phyloP scores from a whole-genome alignment of 164 flowering plant species.

The Paratinospora sagittata region DNA sequence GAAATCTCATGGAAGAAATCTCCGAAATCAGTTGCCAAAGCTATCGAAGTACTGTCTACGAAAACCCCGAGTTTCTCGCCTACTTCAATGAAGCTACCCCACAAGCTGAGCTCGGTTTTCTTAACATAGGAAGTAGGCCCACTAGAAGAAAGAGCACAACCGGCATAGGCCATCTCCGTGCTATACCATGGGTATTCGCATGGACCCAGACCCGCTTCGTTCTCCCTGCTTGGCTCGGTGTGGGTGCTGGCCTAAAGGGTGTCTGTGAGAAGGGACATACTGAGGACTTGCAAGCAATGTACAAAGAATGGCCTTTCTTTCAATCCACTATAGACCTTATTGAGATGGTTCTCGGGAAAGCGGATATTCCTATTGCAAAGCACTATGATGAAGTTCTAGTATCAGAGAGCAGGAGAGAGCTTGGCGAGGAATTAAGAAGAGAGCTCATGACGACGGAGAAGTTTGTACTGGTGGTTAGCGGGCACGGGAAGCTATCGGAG shows the following conservation, averaged over 20 bases:
- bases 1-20: slow-evolving; percentile 82
- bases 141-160: slow-evolving; percentile 67
- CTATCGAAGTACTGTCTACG: slow-evolving; percentile 78
- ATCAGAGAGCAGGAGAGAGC: slow-evolving; percentile 48
- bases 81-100: slow-evolving; percentile 97
- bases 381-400: slow-evolving; percentile 86
- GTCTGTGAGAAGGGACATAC: slow-evolving; percentile 71
- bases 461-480: slow-evolving; percentile 63
- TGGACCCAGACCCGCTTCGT: slow-evolving; percentile 96
- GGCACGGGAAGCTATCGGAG: slow-evolving; percentile 66
- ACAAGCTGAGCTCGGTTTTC: slow-evolving; percentile 87
- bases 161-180: slow-evolving; percentile 85
- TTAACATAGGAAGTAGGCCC: slow-evolving; percentile 96
- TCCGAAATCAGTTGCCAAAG: slow-evolving; percentile 69
- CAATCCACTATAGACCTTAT: slow-evolving; percentile 84
- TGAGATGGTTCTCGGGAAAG: slow-evolving; percentile 93
- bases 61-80: slow-evolving; percentile 76
- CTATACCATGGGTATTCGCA: slow-evolving; percentile 93
- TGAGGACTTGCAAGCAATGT: slow-evolving; percentile 73
- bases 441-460: slow-evolving; percentile 65
- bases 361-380: slow-evolving; percentile 70
- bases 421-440: slow-evolving; percentile 61
- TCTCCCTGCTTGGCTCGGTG: slow-evolving; percentile 97
- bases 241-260: slow-evolving; percentile 78
- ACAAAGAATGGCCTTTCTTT: slow-evolving; percentile 94